Conservation (phyloP, 192 early-diverging fungal species). For the Coemansia sp. region DNA sequence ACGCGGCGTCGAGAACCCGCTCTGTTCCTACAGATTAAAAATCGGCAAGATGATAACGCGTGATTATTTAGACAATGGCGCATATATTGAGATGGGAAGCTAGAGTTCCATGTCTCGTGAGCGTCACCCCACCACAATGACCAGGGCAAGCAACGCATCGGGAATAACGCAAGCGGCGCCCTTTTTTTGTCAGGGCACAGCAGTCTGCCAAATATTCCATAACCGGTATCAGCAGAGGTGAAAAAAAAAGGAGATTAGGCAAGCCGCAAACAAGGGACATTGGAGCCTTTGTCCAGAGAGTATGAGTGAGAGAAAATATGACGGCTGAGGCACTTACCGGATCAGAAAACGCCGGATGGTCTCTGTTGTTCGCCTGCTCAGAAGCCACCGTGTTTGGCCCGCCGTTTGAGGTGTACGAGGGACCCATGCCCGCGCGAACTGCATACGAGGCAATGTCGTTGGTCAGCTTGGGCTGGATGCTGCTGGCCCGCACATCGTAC, state of each 20-base stretch:
- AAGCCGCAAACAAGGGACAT: neutral
- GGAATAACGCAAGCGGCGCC: neutral
- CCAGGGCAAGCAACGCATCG: neutral
- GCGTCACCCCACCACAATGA: neutral
- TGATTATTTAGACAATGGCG: neutral
- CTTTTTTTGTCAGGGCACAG: neutral
- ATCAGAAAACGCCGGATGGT: slow-evolving; percentile 18
- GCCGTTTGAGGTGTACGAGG: slow-evolving; percentile 3
- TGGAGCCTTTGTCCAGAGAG: neutral
- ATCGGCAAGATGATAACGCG: neutral
- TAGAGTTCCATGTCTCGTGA: neutral
- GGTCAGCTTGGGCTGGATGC: slow-evolving; percentile 16
- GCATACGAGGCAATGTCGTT: slow-evolving; percentile 24
- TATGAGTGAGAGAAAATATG: neutral
- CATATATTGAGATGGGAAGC: neutral
- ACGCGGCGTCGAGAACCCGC: slow-evolving; percentile 37
- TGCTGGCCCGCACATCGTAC: slow-evolving; percentile 29
- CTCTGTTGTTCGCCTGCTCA: slow-evolving; percentile 6
- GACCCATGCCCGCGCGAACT: slow-evolving; percentile 11
- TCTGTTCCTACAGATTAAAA: slow-evolving; percentile 23
- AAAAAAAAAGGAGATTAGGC: neutral
- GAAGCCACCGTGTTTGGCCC: neutral
- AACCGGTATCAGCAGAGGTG: neutral
- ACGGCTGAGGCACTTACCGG: slow-evolving; percentile 17
- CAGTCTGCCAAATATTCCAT: neutral